Percentiles rank a stretch among this genome's conserved stretches.
phyloP scores from a whole-genome alignment of 805 yeast genomes.

The Priceomyces fermenticarens region DNA sequence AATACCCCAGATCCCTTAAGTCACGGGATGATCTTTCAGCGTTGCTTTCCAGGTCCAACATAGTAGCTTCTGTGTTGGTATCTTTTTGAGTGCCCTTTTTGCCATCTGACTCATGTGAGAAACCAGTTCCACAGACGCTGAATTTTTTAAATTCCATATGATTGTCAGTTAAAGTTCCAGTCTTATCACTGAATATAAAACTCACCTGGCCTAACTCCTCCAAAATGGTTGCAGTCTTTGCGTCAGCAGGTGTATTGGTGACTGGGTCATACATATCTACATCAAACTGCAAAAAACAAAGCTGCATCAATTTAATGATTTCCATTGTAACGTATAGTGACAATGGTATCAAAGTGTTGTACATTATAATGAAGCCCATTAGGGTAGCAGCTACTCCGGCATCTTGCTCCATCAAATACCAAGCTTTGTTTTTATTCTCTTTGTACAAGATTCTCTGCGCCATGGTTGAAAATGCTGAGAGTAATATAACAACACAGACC shows the following conservation, averaged over 20 bases:
- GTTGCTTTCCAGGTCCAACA: slow-evolving; percentile 20
- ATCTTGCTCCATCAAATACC: slow-evolving; percentile 75
- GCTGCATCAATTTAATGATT: slow-evolving; percentile 85
- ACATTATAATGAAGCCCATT: slow-evolving; percentile 97
- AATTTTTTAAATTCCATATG: slow-evolving; percentile 88
- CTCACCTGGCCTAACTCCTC: slow-evolving; percentile 98
- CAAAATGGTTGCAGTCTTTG: slow-evolving; percentile 90
- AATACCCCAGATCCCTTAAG: slow-evolving; percentile 35
- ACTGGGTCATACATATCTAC: slow-evolving; percentile 89
- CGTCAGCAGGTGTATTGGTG: slow-evolving; percentile 88
- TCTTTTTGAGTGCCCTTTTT: slow-evolving; percentile 3
- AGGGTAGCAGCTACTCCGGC: slow-evolving; percentile 86
- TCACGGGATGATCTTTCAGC: slow-evolving; percentile 55
- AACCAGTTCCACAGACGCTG: slow-evolving; percentile 82
- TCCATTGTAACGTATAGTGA: slow-evolving; percentile 97
- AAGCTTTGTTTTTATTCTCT: slow-evolving; percentile 39
- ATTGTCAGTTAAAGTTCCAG: slow-evolving; percentile 96
- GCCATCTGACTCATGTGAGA: slow-evolving; percentile 74
- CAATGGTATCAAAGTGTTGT: slow-evolving; percentile 90
- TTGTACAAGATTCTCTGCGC: slow-evolving; percentile 61
- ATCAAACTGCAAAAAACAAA: slow-evolving; percentile 79
- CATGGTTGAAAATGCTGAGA: slow-evolving; percentile 79
- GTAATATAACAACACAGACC: slow-evolving; percentile 74
- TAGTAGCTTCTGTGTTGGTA: slow-evolving; percentile 15
- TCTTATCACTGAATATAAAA: slow-evolving; percentile 91